Conservation (phyloP, 75 land plant species). For the Cryptomeria japonica region DNA sequence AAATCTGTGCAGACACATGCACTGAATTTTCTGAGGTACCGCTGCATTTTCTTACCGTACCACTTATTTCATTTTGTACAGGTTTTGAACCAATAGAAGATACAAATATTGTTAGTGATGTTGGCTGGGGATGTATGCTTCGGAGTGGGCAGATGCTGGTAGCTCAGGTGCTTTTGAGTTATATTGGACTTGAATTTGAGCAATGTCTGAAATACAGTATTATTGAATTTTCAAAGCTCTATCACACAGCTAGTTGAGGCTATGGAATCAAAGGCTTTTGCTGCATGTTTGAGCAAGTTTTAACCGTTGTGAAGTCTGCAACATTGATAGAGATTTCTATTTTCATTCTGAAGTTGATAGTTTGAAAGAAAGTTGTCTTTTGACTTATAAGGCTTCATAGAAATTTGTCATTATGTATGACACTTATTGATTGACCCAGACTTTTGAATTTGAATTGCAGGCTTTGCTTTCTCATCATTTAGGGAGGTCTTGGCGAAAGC, state of each 20-base stretch:
- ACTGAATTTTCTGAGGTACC: background rate
- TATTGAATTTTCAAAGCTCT: background rate
- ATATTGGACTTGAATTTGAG: background rate
- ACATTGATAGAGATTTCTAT: background rate
- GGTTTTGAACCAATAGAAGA: slow-evolving; percentile 87
- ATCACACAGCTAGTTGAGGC: background rate
- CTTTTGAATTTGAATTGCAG: slow-evolving; percentile 30
- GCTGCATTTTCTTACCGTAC: background rate
- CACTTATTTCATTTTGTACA: slow-evolving; percentile 17
- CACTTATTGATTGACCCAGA: background rate
- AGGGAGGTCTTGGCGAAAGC: slow-evolving; percentile 83
- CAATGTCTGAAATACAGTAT: background rate
- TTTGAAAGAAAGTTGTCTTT: background rate
- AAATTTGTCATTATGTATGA: background rate
- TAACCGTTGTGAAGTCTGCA: background rate
- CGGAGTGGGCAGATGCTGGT: slow-evolving; percentile 99
- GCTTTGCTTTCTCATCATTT: slow-evolving; percentile 78
- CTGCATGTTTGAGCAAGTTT: background rate
- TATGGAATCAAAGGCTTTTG: background rate
- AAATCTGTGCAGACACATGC: background rate
- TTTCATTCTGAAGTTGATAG: background rate
- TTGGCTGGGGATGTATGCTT: slow-evolving; percentile 96
- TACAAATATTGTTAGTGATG: slow-evolving; percentile 78
- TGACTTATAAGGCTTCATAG: background rate
- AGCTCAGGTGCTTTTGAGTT: slow-evolving; percentile 65